These are phyloP conservation scores for Ochromonas danica DNA, from an alignment of 108 stramenopile species.

Conservation along the genomic window DNA sequence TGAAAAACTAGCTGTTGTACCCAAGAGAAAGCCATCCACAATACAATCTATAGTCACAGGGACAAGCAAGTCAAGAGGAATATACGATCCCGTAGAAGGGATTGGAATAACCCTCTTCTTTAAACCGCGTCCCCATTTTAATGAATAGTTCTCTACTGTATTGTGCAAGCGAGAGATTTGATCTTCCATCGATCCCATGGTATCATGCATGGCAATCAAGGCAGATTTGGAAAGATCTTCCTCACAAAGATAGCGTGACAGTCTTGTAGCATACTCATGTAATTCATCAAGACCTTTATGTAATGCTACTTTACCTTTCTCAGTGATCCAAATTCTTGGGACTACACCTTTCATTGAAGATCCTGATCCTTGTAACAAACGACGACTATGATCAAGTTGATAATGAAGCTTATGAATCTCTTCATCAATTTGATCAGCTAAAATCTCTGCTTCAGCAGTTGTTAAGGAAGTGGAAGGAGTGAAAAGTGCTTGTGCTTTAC, in stretches of 20 bases:
- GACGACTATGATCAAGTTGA: neutral
- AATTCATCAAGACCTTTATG: neutral
- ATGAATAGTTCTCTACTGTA: neutral
- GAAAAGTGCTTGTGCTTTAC: neutral
- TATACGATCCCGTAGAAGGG: neutral
- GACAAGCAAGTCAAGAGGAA: neutral
- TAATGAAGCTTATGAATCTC: neutral
- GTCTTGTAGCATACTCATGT: neutral
- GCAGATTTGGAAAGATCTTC: neutral
- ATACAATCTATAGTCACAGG: neutral
- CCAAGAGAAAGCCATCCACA: neutral
- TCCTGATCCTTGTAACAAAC: neutral
- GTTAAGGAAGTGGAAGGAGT: neutral
- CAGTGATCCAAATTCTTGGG: neutral
- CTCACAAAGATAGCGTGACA: neutral
- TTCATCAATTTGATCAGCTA: neutral
- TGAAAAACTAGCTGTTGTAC: neutral
- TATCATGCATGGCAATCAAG: neutral
- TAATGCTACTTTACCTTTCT: neutral
- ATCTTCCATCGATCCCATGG: neutral
- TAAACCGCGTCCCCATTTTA: neutral
- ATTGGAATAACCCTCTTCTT: neutral
- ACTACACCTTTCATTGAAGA: neutral
- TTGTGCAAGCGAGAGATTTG: neutral
- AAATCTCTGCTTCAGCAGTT: neutral